phyloP scores from a whole-genome alignment of 345 rosid genomes.

The Eucalyptus guilfoylei region DNA sequence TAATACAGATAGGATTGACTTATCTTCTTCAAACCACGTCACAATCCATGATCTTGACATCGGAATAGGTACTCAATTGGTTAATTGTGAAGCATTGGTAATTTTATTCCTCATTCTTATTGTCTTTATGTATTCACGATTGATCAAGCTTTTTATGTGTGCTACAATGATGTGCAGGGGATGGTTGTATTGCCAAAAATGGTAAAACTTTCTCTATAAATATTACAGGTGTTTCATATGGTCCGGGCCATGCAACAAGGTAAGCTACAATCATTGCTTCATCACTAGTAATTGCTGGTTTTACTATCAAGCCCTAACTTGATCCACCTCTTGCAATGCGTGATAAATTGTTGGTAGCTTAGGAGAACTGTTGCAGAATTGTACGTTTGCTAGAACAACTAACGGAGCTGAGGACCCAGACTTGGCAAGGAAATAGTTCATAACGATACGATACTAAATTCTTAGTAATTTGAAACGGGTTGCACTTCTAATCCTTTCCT shows the following conservation, averaged over 20 bases:
- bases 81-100: no score
- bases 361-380: not conserved
- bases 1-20: no score
- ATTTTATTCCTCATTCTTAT: not conserved
- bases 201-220: slow-evolving; percentile 3
- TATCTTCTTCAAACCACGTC: no score
- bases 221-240: not conserved
- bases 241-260: no score
- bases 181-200: slow-evolving; percentile 44
- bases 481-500: not conserved
- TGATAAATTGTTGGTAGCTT: slow-evolving; percentile 4
- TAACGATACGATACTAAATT: not conserved
- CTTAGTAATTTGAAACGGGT: not conserved
- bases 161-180: no score
- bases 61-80: no score
- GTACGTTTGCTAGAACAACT: not conserved
- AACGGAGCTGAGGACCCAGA: slow-evolving; percentile 14
- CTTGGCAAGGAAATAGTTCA: not conserved
- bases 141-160: not conserved
- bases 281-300: no score
- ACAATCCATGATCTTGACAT: no score
- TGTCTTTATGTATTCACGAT: not conserved
- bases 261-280: no score
- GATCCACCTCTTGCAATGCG: not conserved
- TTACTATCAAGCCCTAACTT: not conserved